These are phyloP conservation scores for Lachnellula hyalina DNA, from an alignment of 2,329 filamentous ascomycete genomes.

Conservation along the genomic window DNA sequence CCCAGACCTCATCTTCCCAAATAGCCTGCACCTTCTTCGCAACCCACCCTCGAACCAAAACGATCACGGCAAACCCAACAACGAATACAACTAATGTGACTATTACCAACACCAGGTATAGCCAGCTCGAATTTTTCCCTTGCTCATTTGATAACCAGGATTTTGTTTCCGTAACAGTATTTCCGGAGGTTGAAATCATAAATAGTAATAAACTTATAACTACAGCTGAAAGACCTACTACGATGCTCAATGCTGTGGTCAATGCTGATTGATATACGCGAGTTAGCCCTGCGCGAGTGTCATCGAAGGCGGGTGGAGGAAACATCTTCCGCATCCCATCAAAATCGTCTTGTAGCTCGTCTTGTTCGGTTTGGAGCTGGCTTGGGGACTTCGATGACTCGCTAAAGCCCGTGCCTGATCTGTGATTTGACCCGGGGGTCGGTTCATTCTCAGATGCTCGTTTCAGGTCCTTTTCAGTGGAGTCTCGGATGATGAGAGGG, in stretches of 20 bases:
- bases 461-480: constrained; percentile 46
- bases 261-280: constrained; percentile 39
- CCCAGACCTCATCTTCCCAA: constrained; percentile 67
- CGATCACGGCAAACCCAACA: constrained; percentile 31
- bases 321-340: constrained; percentile 45
- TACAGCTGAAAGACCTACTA: constrained; percentile 14
- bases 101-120: constrained; percentile 7
- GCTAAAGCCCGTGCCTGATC: constrained; percentile 36
- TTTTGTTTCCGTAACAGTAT: background rate
- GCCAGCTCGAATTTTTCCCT: background rate
- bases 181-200: constrained; percentile 4
- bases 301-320: constrained; percentile 46
- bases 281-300: constrained; percentile 38
- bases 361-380: constrained; percentile 38
- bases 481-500: constrained; percentile 50
- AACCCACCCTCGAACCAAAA: constrained; percentile 53
- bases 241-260: constrained; percentile 19
- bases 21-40: constrained; percentile 55
- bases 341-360: constrained; percentile 38
- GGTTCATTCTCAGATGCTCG: constrained; percentile 30
- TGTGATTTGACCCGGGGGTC: constrained; percentile 9
- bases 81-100: constrained; percentile 6
- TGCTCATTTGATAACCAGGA: background rate
- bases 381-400: constrained; percentile 39
- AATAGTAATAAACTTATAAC: constrained; percentile 13